These are phyloP conservation scores for Russula brevipes DNA, from an alignment of 768 basidiomycete genomes.

Conservation along the genomic window DNA sequence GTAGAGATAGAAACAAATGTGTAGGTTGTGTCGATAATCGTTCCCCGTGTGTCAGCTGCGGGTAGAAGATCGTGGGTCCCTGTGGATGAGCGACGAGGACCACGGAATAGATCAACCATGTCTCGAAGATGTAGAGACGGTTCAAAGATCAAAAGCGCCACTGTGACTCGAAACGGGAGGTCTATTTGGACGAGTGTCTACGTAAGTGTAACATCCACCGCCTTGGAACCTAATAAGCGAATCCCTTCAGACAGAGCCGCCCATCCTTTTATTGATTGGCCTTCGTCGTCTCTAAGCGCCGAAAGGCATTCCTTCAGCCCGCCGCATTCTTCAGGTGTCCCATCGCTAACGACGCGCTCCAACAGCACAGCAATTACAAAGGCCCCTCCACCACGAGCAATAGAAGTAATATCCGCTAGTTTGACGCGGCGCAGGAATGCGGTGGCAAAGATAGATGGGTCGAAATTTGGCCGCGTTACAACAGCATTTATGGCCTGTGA, in stretches of 20 bases:
- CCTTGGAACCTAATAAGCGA: not conserved
- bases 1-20: not conserved
- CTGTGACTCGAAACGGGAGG: not conserved
- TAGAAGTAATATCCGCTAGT: slow-evolving; percentile 44
- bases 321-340: slow-evolving; percentile 10
- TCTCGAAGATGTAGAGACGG: not conserved
- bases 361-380: slow-evolving; percentile 75
- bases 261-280: slow-evolving; percentile 12
- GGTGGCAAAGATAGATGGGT: slow-evolving; percentile 53
- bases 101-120: not conserved
- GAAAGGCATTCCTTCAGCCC: slow-evolving; percentile 4
- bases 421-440: slow-evolving; percentile 53
- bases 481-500: slow-evolving; percentile 55
- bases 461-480: slow-evolving; percentile 49
- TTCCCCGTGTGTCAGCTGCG: slow-evolving; percentile 3
- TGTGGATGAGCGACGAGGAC: not conserved
- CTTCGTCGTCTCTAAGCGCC: slow-evolving; percentile 4
- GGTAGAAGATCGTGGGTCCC: slow-evolving; percentile 13
- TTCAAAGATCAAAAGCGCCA: not conserved
- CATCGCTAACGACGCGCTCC: slow-evolving; percentile 41
- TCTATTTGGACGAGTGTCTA: not conserved
- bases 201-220: not conserved
- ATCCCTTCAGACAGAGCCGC: slow-evolving; percentile 8
- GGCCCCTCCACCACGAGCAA: slow-evolving; percentile 59
- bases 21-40: not conserved